These are phyloP conservation scores for Erigeron canadensis DNA, from an alignment of 129 eudicot genomes.

Conservation along the genomic window DNA sequence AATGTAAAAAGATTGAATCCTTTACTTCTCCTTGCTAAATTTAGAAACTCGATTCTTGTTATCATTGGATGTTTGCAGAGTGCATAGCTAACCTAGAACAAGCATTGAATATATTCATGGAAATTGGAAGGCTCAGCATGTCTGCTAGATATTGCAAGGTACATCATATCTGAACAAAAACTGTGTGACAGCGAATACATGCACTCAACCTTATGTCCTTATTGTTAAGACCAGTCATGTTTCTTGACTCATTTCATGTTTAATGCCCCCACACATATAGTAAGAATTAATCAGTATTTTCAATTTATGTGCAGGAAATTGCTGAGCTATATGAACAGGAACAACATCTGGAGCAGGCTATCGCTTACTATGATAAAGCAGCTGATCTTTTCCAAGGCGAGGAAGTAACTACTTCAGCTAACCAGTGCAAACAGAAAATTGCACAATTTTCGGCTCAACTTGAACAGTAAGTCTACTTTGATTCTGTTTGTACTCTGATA, in stretches of 20 bases:
- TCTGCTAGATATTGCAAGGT: constrained; percentile 86
- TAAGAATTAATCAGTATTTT: not conserved
- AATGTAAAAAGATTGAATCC: not conserved
- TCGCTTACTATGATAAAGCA: constrained; percentile 59
- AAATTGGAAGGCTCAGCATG: constrained; percentile 73
- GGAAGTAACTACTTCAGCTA: constrained; percentile 67
- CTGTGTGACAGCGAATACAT: no score
- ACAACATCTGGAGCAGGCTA: constrained; percentile 63
- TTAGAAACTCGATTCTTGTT: constrained; percentile 4
- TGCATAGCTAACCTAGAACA: constrained; percentile 67
- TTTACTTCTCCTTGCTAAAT: not conserved
- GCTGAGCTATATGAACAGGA: constrained; percentile 78
- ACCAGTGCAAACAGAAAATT: constrained; percentile 77
- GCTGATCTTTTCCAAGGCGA: constrained; percentile 73
- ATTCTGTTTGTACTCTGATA: not conserved
- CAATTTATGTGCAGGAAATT: constrained; percentile 58
- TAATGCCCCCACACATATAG: not conserved
- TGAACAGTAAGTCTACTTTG: constrained; percentile 46
- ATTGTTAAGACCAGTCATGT: no score
- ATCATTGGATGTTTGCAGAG: constrained; percentile 40
- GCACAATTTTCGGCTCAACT: constrained; percentile 74
- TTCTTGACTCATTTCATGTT: not conserved
- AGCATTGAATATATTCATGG: constrained; percentile 68
- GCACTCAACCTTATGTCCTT: no score
- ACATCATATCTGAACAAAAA: no score